These are phyloP conservation scores for Dryas integrifolia DNA, from an alignment of 331 rosid genomes.

Conservation along the genomic window DNA sequence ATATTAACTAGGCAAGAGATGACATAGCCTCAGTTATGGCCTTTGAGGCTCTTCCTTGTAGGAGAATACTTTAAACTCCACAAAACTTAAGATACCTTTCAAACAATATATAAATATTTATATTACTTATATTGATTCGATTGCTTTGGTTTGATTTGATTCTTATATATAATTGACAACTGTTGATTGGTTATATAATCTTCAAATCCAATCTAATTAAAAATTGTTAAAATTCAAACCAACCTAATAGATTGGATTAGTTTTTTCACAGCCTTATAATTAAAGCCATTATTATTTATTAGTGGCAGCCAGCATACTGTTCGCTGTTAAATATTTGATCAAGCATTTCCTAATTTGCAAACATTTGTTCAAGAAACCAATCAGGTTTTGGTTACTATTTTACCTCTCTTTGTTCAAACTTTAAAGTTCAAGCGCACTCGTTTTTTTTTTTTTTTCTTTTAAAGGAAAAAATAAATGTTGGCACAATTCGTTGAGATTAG, in stretches of 20 bases:
- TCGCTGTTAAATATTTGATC: background rate
- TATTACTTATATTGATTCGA: background rate
- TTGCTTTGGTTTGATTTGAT: conserved; percentile 13
- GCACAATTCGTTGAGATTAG: background rate
- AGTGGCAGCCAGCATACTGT: background rate
- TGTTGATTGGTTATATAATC: background rate
- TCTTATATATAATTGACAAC: conserved; percentile 13
- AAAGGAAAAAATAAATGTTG: background rate
- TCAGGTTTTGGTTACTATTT: background rate
- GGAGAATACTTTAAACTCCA: background rate
- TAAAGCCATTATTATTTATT: background rate
- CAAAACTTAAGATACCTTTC: conserved; percentile 9
- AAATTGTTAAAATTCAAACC: background rate
- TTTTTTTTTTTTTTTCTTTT: no score
- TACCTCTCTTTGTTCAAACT: background rate
- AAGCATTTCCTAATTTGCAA: background rate
- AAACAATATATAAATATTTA: background rate
- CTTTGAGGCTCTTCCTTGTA: background rate
- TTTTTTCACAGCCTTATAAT: background rate
- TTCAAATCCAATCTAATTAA: background rate
- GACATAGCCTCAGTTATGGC: background rate
- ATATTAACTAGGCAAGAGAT: background rate
- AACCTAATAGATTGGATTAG: background rate
- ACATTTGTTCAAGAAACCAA: background rate
- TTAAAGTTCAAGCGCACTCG: background rate